Evolutionary conservation across 495 filamentous ascomycete genomes (phyloP).

Genomic region (Lasiosphaeria hispida): DNA sequence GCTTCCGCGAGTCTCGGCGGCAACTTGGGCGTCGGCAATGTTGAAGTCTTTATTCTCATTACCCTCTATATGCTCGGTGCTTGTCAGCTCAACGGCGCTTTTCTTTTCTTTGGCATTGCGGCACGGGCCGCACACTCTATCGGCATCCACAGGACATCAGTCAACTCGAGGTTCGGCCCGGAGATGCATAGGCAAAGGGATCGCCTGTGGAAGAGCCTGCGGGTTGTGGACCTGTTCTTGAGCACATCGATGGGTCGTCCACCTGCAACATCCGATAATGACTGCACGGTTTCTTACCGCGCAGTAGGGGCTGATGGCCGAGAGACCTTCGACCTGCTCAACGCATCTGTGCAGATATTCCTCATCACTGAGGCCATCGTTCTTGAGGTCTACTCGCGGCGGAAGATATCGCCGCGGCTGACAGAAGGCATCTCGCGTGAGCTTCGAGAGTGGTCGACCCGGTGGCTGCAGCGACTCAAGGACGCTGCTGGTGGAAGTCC

Average conservation of each 20-base stretch:
- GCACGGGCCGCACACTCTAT: slow-evolving; percentile 58
- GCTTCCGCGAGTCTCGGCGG: slow-evolving; percentile 56
- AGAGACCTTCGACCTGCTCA: slow-evolving; percentile 41
- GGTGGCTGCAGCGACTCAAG: slow-evolving; percentile 39
- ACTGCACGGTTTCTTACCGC: slow-evolving; percentile 49
- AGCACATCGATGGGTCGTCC: slow-evolving; percentile 60
- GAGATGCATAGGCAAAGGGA: slow-evolving; percentile 50
- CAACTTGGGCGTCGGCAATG: slow-evolving; percentile 54
- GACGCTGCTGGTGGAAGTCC: slow-evolving; percentile 21
- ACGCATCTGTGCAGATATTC: slow-evolving; percentile 44
- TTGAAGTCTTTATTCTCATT: slow-evolving; percentile 58
- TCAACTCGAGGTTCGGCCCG: slow-evolving; percentile 55
- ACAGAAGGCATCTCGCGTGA: slow-evolving; percentile 46
- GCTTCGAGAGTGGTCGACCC: slow-evolving; percentile 43
- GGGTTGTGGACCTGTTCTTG: slow-evolving; percentile 59
- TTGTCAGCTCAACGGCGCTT: slow-evolving; percentile 60
- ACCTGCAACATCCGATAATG: slow-evolving; percentile 57
- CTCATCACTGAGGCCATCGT: slow-evolving; percentile 42
- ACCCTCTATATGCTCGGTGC: slow-evolving; percentile 61
- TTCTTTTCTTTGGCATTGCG: slow-evolving; percentile 58
- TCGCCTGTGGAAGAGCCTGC: slow-evolving; percentile 59
- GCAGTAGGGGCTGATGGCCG: slow-evolving; percentile 25
- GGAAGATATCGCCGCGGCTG: slow-evolving; percentile 44
- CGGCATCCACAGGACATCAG: slow-evolving; percentile 59
- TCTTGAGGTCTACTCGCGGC: slow-evolving; percentile 42